Base-by-base conservation (phyloP, 441 rosid genomes). In the Rhodomyrtus psidioides region DNA sequence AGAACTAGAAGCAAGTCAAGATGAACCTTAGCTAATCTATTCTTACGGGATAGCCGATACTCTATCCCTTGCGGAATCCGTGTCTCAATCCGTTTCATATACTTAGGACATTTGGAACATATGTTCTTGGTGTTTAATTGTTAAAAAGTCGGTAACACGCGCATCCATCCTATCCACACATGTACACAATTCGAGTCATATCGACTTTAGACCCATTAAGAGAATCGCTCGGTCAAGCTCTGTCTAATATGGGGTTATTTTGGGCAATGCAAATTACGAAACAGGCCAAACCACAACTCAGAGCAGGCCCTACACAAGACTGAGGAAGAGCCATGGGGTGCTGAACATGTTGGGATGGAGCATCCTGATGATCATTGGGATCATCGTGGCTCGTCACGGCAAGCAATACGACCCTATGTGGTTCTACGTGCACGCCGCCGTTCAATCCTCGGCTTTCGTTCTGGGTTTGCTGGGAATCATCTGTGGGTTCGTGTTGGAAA, bases 331-430 rank as follows among this genome's bases (percentile, higher is more conserved):
- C 90, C 98, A 96, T 91, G 99, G 99, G 86, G n/a, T 90, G 16
- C 74, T 96, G 88, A 93, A 90, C 90, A 96, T 94, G 92, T 26
- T 93, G 17, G 92, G 98, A 0, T 96, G 99, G 98, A 96, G 98
- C 1, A 90, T 94, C 46, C 12, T 94, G 81, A 89, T 91, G 92
- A 89, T 94, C 83, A 91, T 94, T 23, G 99, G 99, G 62, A 94
- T 89, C 12, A 83, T 95, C 5, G 90, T 91, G 10, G 97, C 94
- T 84, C 92, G 99, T 6, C 84, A 94, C 87, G 84, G 89, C 53
- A 95, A 87, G 90, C 84, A 91, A 53, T 90, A 88, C 93, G 96
- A 97, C 51, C 97, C 97, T 2, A 19, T 86, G 12, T 97, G 98
- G 99, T 95, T 94, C 90, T 95, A 93, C 86, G 60, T 86, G 10